Percentiles rank a stretch among this genome's conserved stretches.
Evolutionary conservation across 1,139 yeast species (phyloP).

Genomic region (Candida tetrigidarum): DNA sequence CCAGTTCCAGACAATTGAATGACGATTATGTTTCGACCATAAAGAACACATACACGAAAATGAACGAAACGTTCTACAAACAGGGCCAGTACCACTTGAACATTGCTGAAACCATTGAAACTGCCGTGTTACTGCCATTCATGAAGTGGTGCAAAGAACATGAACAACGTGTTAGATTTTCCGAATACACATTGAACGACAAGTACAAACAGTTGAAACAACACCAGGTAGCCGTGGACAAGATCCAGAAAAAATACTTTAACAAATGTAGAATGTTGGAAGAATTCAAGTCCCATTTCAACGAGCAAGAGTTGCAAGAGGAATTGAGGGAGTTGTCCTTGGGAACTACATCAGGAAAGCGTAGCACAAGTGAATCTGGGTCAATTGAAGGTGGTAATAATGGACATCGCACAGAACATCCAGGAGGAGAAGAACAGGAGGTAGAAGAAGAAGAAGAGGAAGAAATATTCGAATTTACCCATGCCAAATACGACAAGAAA

Average conservation of each 20-base stretch:
- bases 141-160: constrained; percentile 79
- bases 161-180: constrained; percentile 65
- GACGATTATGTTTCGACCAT: constrained; percentile 53
- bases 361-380: constrained; percentile 24
- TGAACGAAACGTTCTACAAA: constrained; percentile 58
- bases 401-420: no score
- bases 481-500: constrained; percentile 27
- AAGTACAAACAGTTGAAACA: constrained; percentile 58
- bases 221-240: constrained; percentile 53
- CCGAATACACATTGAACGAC: constrained; percentile 55
- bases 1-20: constrained; percentile 39
- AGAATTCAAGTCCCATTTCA: constrained; percentile 52
- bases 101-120: constrained; percentile 65
- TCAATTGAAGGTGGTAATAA: constrained; percentile 17
- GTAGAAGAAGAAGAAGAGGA: constrained; percentile 21
- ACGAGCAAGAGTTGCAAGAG: constrained; percentile 50
- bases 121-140: constrained; percentile 72
- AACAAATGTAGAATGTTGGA: constrained; percentile 79
- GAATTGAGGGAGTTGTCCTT: constrained; percentile 36
- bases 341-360: constrained; percentile 18
- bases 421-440: constrained; percentile 21
- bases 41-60: constrained; percentile 62
- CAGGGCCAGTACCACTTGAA: constrained; percentile 74
- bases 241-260: constrained; percentile 70
- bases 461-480: constrained; percentile 34